Conservation (phyloP, 345 rosid species). For the Syzygium grande region DNA sequence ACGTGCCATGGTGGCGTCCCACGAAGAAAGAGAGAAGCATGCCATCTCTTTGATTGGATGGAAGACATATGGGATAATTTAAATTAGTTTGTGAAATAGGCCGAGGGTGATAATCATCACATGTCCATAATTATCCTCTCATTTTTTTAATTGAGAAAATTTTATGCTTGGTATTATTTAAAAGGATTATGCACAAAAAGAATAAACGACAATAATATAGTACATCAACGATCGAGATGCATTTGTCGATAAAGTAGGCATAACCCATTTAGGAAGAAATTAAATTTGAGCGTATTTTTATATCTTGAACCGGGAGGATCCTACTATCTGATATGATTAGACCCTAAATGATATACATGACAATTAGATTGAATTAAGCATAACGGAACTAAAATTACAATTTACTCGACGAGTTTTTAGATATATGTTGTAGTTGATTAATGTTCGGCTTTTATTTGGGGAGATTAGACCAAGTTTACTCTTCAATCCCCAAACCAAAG, state of each 20-base stretch:
- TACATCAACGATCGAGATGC: no score
- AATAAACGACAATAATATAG: neutral
- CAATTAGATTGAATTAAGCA: neutral
- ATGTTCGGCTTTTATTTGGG: neutral
- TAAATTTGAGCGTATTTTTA: neutral
- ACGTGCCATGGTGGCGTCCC: constrained; percentile 20
- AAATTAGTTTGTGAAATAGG: neutral
- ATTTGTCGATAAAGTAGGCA: neutral
- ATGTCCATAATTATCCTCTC: neutral
- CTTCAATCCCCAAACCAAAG: neutral
- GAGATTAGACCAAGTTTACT: neutral
- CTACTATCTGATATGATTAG: neutral
- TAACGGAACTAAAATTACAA: neutral
- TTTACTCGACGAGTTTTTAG: neutral
- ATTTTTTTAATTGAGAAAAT: neutral
- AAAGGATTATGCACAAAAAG: no score
- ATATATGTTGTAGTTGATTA: neutral
- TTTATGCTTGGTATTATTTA: neutral
- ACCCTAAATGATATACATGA: neutral
- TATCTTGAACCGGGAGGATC: neutral
- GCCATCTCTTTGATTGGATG: neutral
- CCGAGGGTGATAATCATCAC: neutral
- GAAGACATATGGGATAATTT: neutral
- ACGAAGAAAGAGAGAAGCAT: neutral
- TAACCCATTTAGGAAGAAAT: neutral